Conservation (phyloP, 768 basidiomycete genomes). For the Sarcodon sp. region DNA sequence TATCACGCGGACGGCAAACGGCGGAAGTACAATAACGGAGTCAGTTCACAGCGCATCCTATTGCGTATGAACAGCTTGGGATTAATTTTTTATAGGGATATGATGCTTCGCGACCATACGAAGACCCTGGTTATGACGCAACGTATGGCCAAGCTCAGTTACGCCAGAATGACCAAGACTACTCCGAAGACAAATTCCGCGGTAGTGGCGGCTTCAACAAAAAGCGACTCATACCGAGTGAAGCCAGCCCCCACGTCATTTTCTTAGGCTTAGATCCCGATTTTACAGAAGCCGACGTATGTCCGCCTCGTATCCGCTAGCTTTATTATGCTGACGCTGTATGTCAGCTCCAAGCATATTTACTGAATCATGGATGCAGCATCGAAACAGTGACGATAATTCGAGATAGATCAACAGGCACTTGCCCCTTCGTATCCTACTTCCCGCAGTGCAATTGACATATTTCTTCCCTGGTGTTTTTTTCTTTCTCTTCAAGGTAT, state of each 20-base stretch:
- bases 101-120: conserved; percentile 33
- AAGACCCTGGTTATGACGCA: conserved; percentile 28
- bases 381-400: conserved; percentile 90
- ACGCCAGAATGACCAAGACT: conserved; percentile 26
- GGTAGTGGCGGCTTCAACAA: conserved; percentile 26
- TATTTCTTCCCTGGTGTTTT: conserved; percentile 29
- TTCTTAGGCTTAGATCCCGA: conserved; percentile 90
- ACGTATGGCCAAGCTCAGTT: conserved; percentile 17
- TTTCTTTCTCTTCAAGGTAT: conserved; percentile 50
- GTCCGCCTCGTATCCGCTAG: conserved; percentile 22
- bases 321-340: conserved; percentile 14
- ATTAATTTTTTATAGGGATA: conserved; percentile 27
- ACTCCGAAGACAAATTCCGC: conserved; percentile 37
- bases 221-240: conserved; percentile 73
- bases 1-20: conserved; percentile 61
- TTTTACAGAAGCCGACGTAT: conserved; percentile 87
- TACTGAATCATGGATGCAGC: conserved; percentile 57
- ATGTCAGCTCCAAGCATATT: conserved; percentile 70
- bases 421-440: conserved; percentile 70
- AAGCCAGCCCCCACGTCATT: conserved; percentile 87
- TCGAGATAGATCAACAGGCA: conserved; percentile 93
- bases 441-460: conserved; percentile 56
- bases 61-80: conserved; percentile 1
- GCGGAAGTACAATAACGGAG: conserved; percentile 69
- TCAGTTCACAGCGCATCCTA: conserved; percentile 18